A percentile compares a stretch with the other conserved stretches of the same genome.
Conservation (phyloP, 371 early-diverging fungal genomes). For the Mortierella sp. region DNA sequence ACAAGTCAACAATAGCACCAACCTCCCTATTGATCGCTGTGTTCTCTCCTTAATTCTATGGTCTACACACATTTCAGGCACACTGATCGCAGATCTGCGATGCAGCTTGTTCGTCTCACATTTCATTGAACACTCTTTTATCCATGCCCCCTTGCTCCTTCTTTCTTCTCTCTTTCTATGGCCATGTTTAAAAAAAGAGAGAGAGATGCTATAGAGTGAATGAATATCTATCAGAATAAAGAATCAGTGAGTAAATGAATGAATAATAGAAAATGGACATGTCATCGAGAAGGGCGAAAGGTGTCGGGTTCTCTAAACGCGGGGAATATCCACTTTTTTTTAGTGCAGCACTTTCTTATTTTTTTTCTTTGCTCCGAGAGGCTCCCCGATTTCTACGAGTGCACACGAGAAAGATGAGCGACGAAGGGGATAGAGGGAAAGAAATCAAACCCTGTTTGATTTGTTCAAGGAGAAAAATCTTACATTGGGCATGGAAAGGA, state of each 20-base stretch:
- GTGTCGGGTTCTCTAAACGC: slow-evolving; percentile 14
- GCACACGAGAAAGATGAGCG: not conserved
- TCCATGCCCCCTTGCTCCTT: not conserved
- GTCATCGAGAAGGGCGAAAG: not conserved
- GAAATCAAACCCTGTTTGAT: slow-evolving; percentile 4
- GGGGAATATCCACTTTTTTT: slow-evolving; percentile 29
- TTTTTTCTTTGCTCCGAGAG: slow-evolving; percentile 2
- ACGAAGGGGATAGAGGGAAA: not conserved
- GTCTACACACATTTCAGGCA: not conserved
- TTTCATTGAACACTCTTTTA: not conserved
- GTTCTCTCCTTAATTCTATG: not conserved
- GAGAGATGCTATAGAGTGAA: not conserved
- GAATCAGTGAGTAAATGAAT: not conserved
- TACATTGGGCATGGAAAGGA: not conserved
- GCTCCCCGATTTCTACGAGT: slow-evolving; percentile 2
- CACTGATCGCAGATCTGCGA: not conserved
- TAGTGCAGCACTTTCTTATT: not conserved
- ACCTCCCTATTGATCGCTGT: not conserved
- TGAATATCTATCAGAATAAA: not conserved
- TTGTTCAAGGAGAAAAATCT: not conserved
- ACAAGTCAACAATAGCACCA: not conserved
- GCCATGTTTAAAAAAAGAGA: not conserved
- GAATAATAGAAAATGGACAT: not conserved
- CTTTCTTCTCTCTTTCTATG: not conserved
- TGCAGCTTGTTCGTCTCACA: not conserved